Percentiles rank a stretch among this genome's conserved stretches.
These are phyloP conservation scores for Biscogniauxia sp. DNA, from an alignment of 2,329 filamentous ascomycete species.

Conservation along the genomic window DNA sequence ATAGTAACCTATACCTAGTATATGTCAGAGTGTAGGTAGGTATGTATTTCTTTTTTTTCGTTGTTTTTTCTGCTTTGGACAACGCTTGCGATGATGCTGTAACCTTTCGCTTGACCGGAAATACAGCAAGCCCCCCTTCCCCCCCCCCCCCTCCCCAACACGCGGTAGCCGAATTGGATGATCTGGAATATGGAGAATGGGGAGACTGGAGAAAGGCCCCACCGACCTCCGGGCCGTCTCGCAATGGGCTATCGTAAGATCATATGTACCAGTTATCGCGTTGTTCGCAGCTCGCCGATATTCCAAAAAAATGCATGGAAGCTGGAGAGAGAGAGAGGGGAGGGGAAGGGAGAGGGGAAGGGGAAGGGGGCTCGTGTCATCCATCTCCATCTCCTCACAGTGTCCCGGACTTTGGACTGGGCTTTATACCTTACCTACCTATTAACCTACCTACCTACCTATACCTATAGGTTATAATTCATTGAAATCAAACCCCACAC, in stretches of 20 bases:
- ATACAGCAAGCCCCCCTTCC: too few species aligned
- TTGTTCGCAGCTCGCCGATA: background rate
- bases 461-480: background rate
- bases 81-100: background rate
- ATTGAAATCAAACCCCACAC: background rate
- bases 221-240: background rate
- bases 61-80: background rate
- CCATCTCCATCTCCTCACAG: background rate
- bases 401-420: background rate
- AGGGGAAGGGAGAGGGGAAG: background rate
- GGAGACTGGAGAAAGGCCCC: background rate
- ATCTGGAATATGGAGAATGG: background rate
- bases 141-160: too few species aligned
- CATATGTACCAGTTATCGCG: background rate
- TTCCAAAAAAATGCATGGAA: background rate
- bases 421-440: too few species aligned
- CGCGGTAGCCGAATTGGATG: too few species aligned
- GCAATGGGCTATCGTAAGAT: background rate
- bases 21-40: too few species aligned
- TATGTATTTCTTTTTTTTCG: too few species aligned
- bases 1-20: background rate
- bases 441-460: too few species aligned
- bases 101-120: background rate
- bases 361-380: background rate
- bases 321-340: background rate